Base-by-base conservation (phyloP, 257 asterid genomes). In the Thymus mandschuricus region DNA sequence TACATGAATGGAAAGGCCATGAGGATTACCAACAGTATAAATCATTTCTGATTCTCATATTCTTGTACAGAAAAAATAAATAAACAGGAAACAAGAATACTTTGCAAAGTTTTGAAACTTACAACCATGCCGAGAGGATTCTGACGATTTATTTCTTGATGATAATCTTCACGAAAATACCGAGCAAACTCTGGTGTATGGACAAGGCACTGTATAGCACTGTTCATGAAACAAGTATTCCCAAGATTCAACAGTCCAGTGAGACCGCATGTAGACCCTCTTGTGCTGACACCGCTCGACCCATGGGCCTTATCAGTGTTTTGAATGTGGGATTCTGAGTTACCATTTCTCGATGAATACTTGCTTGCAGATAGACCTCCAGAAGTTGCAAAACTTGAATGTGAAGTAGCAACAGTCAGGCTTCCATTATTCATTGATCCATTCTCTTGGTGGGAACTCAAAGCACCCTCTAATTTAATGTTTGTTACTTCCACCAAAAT, bases 61-160 rank as follows among this genome's bases (percentile, higher is more conserved):
- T 12, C 65, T 44, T 56, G 11, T 50, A 71, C 31, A 46, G 29
- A 28, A 60, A 35, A 30, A 30, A 21, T 8, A 64, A 28, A 31
- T 8, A 1, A 64, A 45, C 30, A 38, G 10, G 66, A 50, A 60
- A 57, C 29, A 66, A 38, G 62, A 58, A 33, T 45, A 58, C 30
- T 13, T 29, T 48, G 35, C 44, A 63, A 43, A 29, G 58, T n/a
- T 31, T 73, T 72, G 88, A 70, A 84, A 89, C 98, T 92, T 88
- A 95, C 99, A 79, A 95, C 96, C 97, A 89, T 95, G 88, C 99
- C 99, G 54, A 95, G 84, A 73, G 99, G 99, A 73, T 95, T 95
- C 81, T 92, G 94, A 72, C 93, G 85, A 82, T 95, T 95, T 75
- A 95, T 95, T 76, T 95, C 98, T 81, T 86, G 93, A 86, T 95